Conservation (phyloP, 257 asterid genomes). For the Solanum sparsipilum region DNA sequence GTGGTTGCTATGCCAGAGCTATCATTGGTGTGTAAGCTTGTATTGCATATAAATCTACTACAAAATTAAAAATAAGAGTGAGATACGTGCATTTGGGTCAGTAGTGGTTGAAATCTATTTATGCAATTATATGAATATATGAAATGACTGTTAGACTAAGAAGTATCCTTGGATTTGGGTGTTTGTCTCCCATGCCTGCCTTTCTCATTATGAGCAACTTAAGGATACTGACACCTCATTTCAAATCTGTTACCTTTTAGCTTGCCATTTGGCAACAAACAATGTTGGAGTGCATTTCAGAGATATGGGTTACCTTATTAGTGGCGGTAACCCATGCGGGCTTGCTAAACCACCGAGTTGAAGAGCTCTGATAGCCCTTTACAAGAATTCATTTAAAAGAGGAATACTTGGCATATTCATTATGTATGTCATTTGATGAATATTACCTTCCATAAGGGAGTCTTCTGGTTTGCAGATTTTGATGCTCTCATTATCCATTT, state of each 20-base stretch:
- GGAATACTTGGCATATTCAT: not conserved
- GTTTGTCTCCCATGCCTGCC: not conserved
- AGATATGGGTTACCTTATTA: not conserved
- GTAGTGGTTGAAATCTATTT: not conserved
- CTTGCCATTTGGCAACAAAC: not conserved
- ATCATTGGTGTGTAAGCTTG: constrained; percentile 60
- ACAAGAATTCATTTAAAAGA: not conserved
- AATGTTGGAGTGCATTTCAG: not conserved
- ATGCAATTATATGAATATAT: not conserved
- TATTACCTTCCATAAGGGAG: not conserved
- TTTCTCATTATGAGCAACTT: not conserved
- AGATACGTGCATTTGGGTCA: not conserved
- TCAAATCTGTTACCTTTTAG: not conserved
- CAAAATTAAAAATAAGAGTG: not conserved
- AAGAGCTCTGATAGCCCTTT: not conserved
- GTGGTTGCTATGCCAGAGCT: constrained; percentile 34
- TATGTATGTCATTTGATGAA: not conserved
- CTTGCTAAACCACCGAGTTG: not conserved
- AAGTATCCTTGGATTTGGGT: not conserved
- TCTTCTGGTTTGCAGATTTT: not conserved
- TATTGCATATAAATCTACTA: not conserved
- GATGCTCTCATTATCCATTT: not conserved
- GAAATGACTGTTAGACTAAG: not conserved
- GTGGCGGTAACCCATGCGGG: not conserved
- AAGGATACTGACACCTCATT: not conserved